Evolutionary conservation across 495 filamentous ascomycete genomes (phyloP).

Genomic region (Aspergillus indologenus): DNA sequence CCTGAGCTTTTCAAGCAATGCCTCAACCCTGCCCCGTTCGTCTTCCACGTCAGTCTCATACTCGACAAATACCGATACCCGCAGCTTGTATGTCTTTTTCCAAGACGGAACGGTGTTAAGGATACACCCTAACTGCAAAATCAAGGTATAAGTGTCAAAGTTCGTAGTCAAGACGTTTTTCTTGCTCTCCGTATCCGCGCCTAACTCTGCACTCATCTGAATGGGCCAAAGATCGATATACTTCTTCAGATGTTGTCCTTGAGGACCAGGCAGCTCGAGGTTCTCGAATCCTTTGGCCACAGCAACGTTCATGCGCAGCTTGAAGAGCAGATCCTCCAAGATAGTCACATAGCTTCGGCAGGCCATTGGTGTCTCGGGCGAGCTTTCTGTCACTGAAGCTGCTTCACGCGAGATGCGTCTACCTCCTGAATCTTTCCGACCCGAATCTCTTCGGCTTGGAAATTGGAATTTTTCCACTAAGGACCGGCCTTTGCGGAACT

Average conservation of each 20-base stretch:
- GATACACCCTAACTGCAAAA: conserved; percentile 82
- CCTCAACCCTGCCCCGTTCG: conserved; percentile 68
- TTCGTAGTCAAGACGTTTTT: conserved; percentile 79
- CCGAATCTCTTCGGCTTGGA: neutral
- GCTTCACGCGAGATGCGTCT: conserved; percentile 24
- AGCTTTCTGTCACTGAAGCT: conserved; percentile 11
- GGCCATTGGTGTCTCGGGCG: conserved; percentile 60
- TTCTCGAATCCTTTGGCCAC: conserved; percentile 79
- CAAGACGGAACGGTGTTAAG: conserved; percentile 78
- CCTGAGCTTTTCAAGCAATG: conserved; percentile 73
- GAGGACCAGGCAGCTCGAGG: conserved; percentile 63
- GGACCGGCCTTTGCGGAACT: conserved; percentile 56
- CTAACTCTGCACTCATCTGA: conserved; percentile 76
- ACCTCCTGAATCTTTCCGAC: conserved; percentile 24
- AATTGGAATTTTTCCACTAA: conserved; percentile 45
- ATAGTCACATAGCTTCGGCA: conserved; percentile 74
- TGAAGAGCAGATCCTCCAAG: conserved; percentile 74
- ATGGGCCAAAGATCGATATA: conserved; percentile 91
- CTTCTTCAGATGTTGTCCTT: conserved; percentile 60
- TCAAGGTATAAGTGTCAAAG: conserved; percentile 88
- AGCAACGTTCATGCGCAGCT: conserved; percentile 80
- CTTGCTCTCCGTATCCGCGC: conserved; percentile 55
- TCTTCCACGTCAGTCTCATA: conserved; percentile 83
- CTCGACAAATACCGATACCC: conserved; percentile 83
- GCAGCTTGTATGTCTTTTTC: conserved; percentile 71